A percentile compares a stretch with the other conserved stretches of the same genome.
Conservation (phyloP, 2,329 filamentous ascomycete species). For the Didymella pomorum region DNA sequence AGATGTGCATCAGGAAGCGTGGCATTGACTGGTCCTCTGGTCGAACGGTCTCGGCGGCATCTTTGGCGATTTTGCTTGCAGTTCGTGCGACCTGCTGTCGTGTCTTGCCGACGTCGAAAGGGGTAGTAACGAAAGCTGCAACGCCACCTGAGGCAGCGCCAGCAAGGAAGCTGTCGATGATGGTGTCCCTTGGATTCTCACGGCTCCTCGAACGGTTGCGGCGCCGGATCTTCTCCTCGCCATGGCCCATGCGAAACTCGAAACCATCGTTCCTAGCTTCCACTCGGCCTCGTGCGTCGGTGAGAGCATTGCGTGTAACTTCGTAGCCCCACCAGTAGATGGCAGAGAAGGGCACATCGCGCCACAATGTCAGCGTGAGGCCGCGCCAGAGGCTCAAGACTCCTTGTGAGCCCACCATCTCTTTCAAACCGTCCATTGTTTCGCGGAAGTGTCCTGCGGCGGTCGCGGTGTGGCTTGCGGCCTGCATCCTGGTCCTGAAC, state of each 20-base stretch:
- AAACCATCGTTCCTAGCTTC: constrained; percentile 38
- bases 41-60: constrained; percentile 51
- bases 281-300: constrained; percentile 69
- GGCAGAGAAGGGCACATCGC: constrained; percentile 95
- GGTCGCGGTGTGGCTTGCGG: constrained; percentile 60
- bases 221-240: constrained; percentile 40
- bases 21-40: constrained; percentile 83
- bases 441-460: constrained; percentile 75
- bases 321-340: constrained; percentile 99
- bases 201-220: constrained; percentile 64
- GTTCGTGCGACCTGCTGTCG: constrained; percentile 85
- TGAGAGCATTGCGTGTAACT: constrained; percentile 74
- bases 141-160: constrained; percentile 84
- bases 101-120: constrained; percentile 98
- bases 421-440: constrained; percentile 76
- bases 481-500: constrained; percentile 91
- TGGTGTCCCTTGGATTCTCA: constrained; percentile 78
- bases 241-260: constrained; percentile 46
- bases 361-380: constrained; percentile 88
- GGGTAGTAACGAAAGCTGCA: constrained; percentile 88
- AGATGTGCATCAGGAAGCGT: constrained; percentile 88
- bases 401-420: constrained; percentile 80
- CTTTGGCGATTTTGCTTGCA: constrained; percentile 48
- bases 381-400: constrained; percentile 89
- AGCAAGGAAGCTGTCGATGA: constrained; percentile 87